Percentiles rank a stretch among this genome's conserved stretches.
Evolutionary conservation across 495 filamentous ascomycete genomes (phyloP).

Genomic region (Bryoglossum gracile): DNA sequence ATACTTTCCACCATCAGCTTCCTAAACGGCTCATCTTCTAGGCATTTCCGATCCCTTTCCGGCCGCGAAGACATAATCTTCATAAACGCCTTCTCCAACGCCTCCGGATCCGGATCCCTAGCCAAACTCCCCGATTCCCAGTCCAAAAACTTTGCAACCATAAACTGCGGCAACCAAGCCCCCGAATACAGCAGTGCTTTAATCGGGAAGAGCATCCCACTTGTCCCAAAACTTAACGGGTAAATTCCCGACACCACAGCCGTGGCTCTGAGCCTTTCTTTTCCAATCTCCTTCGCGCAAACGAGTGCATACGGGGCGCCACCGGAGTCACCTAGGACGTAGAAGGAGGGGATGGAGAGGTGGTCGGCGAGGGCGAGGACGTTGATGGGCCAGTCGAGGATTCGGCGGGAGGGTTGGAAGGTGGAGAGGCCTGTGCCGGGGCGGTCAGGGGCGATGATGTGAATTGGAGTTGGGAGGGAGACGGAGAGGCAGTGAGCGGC

Average conservation of each 20-base stretch:
- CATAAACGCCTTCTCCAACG: neutral
- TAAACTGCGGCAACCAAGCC: neutral
- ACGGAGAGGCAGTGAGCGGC: neutral
- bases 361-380: constrained; percentile 8
- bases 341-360: neutral
- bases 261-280: neutral
- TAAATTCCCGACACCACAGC: neutral
- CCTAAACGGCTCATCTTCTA: constrained; percentile 1
- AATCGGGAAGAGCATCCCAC: neutral
- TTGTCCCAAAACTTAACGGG: neutral
- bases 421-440: constrained; percentile 16
- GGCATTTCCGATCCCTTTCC: constrained; percentile 2
- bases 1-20: neutral
- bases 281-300: constrained; percentile 5
- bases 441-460: constrained; percentile 10
- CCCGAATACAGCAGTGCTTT: neutral
- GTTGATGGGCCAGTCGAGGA: constrained; percentile 11
- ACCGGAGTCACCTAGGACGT: neutral
- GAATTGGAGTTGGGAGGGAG: neutral
- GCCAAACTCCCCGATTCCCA: constrained; percentile 2
- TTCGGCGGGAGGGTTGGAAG: constrained; percentile 1
- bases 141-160: neutral
- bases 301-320: constrained; percentile 7
- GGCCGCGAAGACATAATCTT: constrained; percentile 1
- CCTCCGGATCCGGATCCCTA: constrained; percentile 1